Percentiles rank a stretch among this genome's conserved stretches.
phyloP scores from a whole-genome alignment of 805 yeast species.

The Metschnikowia baotianmanensis region DNA sequence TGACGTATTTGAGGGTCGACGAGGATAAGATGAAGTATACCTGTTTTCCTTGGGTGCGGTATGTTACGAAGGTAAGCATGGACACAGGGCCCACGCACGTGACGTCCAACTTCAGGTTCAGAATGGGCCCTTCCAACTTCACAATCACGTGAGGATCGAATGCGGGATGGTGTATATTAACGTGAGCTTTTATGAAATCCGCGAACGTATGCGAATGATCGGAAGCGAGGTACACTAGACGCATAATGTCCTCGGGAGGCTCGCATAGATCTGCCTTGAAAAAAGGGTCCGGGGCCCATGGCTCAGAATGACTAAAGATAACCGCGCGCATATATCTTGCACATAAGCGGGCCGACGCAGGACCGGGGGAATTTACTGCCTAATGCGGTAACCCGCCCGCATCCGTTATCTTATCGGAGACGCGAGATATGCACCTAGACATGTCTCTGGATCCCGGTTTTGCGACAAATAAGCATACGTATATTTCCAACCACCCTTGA shows the following conservation, averaged over 20 bases:
- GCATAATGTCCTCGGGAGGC: too few relatives aligned
- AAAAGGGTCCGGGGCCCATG: too few relatives aligned
- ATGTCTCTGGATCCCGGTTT: background rate
- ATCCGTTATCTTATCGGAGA: conserved; percentile 13
- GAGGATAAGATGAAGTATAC: conserved; percentile 62
- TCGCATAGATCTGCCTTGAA: too few relatives aligned
- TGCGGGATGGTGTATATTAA: background rate
- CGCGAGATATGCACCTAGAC: conserved; percentile 2
- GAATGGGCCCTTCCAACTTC: background rate
- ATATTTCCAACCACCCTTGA: too few relatives aligned
- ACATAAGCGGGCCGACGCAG: background rate
- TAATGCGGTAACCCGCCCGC: conserved; percentile 8
- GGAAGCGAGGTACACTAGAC: too few relatives aligned
- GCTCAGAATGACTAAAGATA: background rate
- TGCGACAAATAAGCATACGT: background rate
- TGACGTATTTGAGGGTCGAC: conserved; percentile 63
- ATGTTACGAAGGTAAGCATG: conserved; percentile 32
- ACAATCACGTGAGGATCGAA: too few relatives aligned
- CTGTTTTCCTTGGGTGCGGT: conserved; percentile 78
- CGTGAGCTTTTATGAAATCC: background rate
- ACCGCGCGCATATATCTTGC: background rate
- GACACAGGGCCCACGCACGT: background rate
- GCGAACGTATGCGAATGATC: too few relatives aligned
- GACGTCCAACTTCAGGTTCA: too few relatives aligned
- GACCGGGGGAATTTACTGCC: conserved; percentile 12